Evolutionary conservation across 169 alveolate genomes (phyloP), one percentile per base, ranked within the genome.

Genomic region (Eimeria acervulina): DNA sequence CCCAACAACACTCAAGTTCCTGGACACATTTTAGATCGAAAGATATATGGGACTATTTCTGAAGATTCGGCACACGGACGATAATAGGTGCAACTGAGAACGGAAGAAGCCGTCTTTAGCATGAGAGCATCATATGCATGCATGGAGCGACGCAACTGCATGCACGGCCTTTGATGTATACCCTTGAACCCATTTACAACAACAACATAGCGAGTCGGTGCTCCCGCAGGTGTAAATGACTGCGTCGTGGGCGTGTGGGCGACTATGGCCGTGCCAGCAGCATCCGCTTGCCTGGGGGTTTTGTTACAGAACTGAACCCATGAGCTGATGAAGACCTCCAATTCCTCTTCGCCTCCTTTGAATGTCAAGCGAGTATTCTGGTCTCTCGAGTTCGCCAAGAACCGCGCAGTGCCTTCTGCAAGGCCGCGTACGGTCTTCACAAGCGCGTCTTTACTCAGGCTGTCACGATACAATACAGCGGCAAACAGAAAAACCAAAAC

Each of bases 321-420:
- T 28, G 90, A 42, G 70, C 61, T 42, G 70, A 81, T 21, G 90
- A 81, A 51, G 28, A 21, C 72, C 19, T 42, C 47, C 31, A 81
- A 28, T 7, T 36, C 47, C n/a, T 42, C 70, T 42, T 19, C 66
- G 33, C 26, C 70, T 12, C 70, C 90, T 19, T 51, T 42, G 40
- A n/a, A 44, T 26, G 90, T 81, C 47, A 81, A 63, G 23, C 70
- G 90, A 51, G 66, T 51, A 1, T 44, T 81, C 23, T 42, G 36
- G n/a, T 42, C n/a, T n/a, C 47, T 63, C 26, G 42, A 31, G 42
- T 42, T 42, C 44, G 47, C 44, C 44, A 81, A 42, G 26, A 81
- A 81, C 6, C 90, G 90, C 44, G 90, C 90, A 81, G 70, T 51
- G 90, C 90, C 90, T 42, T 51, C 90, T 28, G 90, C 72, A 59